Base-by-base conservation (phyloP, 306 rosid genomes). In the Castanea crenata region DNA sequence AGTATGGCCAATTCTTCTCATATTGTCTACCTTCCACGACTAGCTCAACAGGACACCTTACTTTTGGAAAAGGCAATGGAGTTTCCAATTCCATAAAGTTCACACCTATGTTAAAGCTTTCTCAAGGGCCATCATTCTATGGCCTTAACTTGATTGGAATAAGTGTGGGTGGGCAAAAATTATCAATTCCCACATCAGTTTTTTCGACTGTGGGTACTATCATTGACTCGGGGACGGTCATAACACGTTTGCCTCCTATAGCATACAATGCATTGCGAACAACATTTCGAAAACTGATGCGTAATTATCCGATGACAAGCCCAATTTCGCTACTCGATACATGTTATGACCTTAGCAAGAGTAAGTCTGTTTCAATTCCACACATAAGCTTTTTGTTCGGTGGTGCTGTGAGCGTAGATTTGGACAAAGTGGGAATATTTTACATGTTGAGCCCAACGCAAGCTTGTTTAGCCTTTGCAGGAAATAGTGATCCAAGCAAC, bases 191-290 rank as follows among this genome's bases (percentile, higher is more conserved):
- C 6, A 6, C 88, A 1, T 70, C 90, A 8, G 65, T 82, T 0
- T 93, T 90, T 75, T 80, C 91, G 31, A 0, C 82, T 0, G 74
- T 88, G 0, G 94, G 93, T 5, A 59, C 85, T 15, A 85, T 93
- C 16, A 90, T 93, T 4, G 98, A 93, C 78, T 91, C 98, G 1
- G 98, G 97, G 29, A 91, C 97, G 1, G 93, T 91, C 4, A 87
- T 93, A 74, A 56, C 94, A 0, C 84, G 94, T 12, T 70, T 93
- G 38, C 97, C 93, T 0, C 91, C 94, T 0, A 80, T 80, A 1
- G 98, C 90, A 1, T 93, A 93, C 64, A 6, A 11, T 0, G 59
- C 85, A 12, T 69, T 93, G 72, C 79, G 83, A 5, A 49, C 55
- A 7, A 82, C 71, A 3, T 88, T 93, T 63, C 74, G 71, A 9